Evolutionary conservation across 2,329 filamentous ascomycete species (phyloP), one percentile per base, ranked within the genome.

Genomic region (Apiospora aurea): DNA sequence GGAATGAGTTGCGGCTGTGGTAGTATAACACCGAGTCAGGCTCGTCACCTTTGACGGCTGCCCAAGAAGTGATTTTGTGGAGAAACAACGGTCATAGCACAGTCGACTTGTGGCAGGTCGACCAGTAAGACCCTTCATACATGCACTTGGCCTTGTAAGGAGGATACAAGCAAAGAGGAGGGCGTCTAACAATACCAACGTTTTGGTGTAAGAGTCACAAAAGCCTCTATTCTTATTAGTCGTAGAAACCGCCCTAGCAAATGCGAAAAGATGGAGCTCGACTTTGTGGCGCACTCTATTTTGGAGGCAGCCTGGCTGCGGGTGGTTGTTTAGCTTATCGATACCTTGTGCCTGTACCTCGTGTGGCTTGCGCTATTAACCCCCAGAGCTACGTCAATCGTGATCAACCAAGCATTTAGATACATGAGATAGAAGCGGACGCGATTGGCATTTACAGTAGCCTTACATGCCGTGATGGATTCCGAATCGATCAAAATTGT

Each of bases 401-500:
- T 16, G 0, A 38, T 61, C 16, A 38, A 38, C 21, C 16, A 34
- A 14, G 13, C 21, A n/a, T 1, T 41, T 43, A 43, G 41, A 5
- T 16, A 41, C n/a, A 41, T 14, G 18, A 11, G 2, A n/a, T 41
- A 24, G 11, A 24, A 14, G 7, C 18, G 10, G 21, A n/a, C 14
- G 2, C 34, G n/a, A 38, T 13, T 3, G 3, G 14, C 49, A 51
- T 13, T 6, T 13, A 11, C 41, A 64, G 18, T 41, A 10, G 10
- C 29, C 29, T 24, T 24, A 4, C 2, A n/a, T 64, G 18, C 4
- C 14, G 57, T n/a, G 69, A 88, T 88, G 85, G 86, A 89, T 69
- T 75, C 82, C 49, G 80, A 86, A 71, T 82, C 82, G 68, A 82
- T 90, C 76, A 88, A 83, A n/a, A 81, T 91, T 18, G 79, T 91